Evolutionary conservation across 805 yeast genomes (phyloP), one percentile per base, ranked within the genome.

Genomic region (Pichia gijzeniarum): DNA sequence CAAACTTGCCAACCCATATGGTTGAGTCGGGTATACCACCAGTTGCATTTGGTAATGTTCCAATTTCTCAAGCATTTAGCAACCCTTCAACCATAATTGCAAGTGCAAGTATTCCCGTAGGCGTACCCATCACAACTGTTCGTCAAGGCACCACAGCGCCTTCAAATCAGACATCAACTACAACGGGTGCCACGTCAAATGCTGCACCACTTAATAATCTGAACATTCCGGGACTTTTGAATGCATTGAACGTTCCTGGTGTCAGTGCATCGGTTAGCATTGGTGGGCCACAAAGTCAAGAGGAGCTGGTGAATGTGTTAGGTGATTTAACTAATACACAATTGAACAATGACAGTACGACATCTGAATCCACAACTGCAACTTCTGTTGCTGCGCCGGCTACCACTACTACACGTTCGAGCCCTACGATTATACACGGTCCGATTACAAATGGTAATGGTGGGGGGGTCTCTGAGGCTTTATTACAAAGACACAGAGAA

Each of bases 1-100:
- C 38, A n/a, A 41, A 44, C 9, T 34, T 48, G 40, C 44, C 51
- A 17, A 33, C 44, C 13, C 50, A 46, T 38, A 45, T 14, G 49
- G 18, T 35, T 48, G 44, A 43, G 35, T 35, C 42, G 13, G 41
- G 51, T 35, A 36, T 45, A n/a, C 44, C 55, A 16, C 49, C 59
- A 5, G 55, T 53, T 33, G 52, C 54, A 3, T 37, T 50, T 25
- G 48, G 45, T 20, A 44, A 44, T 18, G 43, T 48, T 14, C 47
- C 51, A 30, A 53, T 51, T 22, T 19, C 39, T 13, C 48, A 40
- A 8, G 17, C 17, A 16, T 35, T 22, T 28, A 18, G 37, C n/a
- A 28, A 47, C 12, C 9, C 43, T 3, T 48, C 49, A 18, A 42
- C 49, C 1, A 34, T 50, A 3, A 47, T 42, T 33, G 35, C 52